Base-by-base conservation (phyloP, 768 basidiomycete species). In the Boletellus sp. region DNA sequence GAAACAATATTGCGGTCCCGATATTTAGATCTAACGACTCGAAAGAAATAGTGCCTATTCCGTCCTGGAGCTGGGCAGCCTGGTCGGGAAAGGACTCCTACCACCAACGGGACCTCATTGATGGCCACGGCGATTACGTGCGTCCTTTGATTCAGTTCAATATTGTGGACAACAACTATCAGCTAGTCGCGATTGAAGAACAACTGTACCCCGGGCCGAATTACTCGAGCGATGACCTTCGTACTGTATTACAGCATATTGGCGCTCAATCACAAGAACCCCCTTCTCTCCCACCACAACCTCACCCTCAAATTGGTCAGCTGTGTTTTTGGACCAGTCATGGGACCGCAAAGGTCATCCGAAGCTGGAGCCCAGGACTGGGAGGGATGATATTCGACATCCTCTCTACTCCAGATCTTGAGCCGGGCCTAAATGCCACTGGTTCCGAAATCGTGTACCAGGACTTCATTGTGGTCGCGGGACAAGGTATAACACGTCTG, bases 61-160 rank as follows among this genome's bases (percentile, higher is more conserved):
- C 58, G 23, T 56, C 58, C 10, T 59, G 58, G 58, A 59, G 58
- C 23, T 59, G 58, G 57, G 51, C 45, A 2, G 45, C 51, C 6
- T 48, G 51, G 46, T 57, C 49, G 20, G 47, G 24, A 11, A n/a
- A 33, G 28, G 24, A 45, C 15, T 20, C 28, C 3, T 3, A 5
- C 3, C 23, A 13, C 5, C 26, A 3, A 1, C 24, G 15, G n/a
- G 2, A 15, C 17, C 36, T 48, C 24, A 13, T 9, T 6, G 17
- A 1, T 1, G 16, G 39, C 4, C 0, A 23, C 6, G 3, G n/a
- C 4, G 0, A 17, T 0, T 4, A 9, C 8, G 36, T 43, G 11
- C 41, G n/a, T 10, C 49, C 57, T 10, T 5, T 48, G 20, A 40
- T 39, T 17, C 28, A 42, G 13, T 59, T 59, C 35, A 22, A 47